phyloP scores from a whole-genome alignment of 371 early-diverging fungal genomes.

The Antonospora locustae region DNA sequence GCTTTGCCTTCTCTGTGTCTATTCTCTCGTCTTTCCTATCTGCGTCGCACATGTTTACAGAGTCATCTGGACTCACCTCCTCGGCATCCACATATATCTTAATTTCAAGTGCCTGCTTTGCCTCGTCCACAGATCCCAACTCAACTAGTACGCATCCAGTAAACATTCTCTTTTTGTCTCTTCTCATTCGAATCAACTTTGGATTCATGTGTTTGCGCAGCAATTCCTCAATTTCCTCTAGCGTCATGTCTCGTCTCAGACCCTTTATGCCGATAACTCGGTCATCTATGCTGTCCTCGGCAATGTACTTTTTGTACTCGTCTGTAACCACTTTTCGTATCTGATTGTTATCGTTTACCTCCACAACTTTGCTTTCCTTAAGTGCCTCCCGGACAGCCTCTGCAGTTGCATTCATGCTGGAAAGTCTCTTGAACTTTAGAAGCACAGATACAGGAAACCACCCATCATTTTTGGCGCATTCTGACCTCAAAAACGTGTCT shows the following conservation, averaged over 20 bases:
- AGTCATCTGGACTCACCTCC: not conserved
- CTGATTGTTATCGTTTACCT: slow-evolving; percentile 21
- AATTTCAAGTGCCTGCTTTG: slow-evolving; percentile 13
- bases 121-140: slow-evolving; percentile 37
- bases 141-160: slow-evolving; percentile 50
- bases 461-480: slow-evolving; percentile 35
- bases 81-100: slow-evolving; percentile 19
- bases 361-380: slow-evolving; percentile 31
- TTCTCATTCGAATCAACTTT: slow-evolving; percentile 41
- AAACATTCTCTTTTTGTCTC: slow-evolving; percentile 40
- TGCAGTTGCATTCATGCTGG: slow-evolving; percentile 20
- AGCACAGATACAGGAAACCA: slow-evolving; percentile 35
- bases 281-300: slow-evolving; percentile 14
- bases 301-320: slow-evolving; percentile 37
- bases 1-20: slow-evolving; percentile 5
- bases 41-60: too few species aligned
- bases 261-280: slow-evolving; percentile 30
- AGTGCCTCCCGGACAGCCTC: slow-evolving; percentile 38
- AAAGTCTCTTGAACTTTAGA: slow-evolving; percentile 46
- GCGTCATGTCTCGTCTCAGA: slow-evolving; percentile 25
- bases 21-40: slow-evolving; percentile 1
- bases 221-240: slow-evolving; percentile 46
- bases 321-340: slow-evolving; percentile 44
- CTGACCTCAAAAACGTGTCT: slow-evolving; percentile 48
- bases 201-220: slow-evolving; percentile 21